A percentile compares a stretch with the other conserved stretches of the same genome.
Conservation (phyloP, 1,284 basidiomycete species). For the Leucoagaricus sp. region DNA sequence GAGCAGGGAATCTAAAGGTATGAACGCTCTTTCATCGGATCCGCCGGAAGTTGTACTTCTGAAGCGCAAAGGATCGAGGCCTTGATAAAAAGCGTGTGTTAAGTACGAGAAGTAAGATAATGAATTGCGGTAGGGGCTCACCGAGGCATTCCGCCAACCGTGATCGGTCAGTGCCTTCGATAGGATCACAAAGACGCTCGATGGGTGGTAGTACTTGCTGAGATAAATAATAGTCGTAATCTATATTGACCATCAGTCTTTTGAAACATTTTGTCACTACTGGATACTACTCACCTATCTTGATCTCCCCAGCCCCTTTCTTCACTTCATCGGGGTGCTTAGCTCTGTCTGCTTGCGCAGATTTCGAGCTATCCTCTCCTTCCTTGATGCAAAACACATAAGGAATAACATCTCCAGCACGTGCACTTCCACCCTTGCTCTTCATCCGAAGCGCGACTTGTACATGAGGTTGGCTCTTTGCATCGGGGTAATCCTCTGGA, state of each 20-base stretch:
- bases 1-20: conserved; percentile 87
- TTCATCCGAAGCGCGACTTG: conserved; percentile 96
- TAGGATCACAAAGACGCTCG: conserved; percentile 93
- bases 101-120: neutral
- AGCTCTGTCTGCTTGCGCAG: conserved; percentile 87
- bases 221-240: conserved; percentile 91
- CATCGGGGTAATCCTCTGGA: conserved; percentile 95
- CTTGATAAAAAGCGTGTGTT: conserved; percentile 37
- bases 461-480: conserved; percentile 94
- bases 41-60: conserved; percentile 43
- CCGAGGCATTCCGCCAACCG: conserved; percentile 95
- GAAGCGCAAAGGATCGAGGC: conserved; percentile 86
- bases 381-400: conserved; percentile 92
- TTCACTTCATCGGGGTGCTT: conserved; percentile 94
- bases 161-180: conserved; percentile 93
- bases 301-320: conserved; percentile 62
- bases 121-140: conserved; percentile 32
- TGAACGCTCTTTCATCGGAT: conserved; percentile 71
- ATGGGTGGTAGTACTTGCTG: conserved; percentile 94
- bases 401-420: conserved; percentile 91
- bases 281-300: conserved; percentile 61
- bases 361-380: conserved; percentile 74
- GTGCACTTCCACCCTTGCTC: conserved; percentile 77
- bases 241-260: conserved; percentile 39
- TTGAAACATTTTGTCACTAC: neutral